These are phyloP conservation scores for Syzygium oleosum DNA, from an alignment of 345 rosid genomes.

Conservation along the genomic window DNA sequence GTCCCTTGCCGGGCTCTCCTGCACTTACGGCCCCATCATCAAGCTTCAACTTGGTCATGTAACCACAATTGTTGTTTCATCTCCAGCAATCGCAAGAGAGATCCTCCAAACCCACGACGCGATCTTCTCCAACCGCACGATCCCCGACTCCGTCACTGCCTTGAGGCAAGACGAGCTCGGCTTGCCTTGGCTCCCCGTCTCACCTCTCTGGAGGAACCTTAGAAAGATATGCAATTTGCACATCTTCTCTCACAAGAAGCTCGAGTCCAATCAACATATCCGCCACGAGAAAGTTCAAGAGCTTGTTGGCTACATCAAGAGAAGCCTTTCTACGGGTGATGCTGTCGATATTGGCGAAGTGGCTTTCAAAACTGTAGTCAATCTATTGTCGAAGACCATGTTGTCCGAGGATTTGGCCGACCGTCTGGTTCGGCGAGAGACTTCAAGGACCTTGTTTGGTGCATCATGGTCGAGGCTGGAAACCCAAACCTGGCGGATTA, in stretches of 20 bases:
- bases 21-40: constrained; percentile 27
- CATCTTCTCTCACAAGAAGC: constrained; percentile 4
- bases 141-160: constrained; percentile 7
- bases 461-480: constrained; percentile 13
- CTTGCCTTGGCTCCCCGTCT: background rate
- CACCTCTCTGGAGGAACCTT: constrained; percentile 10
- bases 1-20: constrained; percentile 24
- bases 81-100: constrained; percentile 15
- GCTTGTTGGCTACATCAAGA: constrained; percentile 8
- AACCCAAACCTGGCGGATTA: constrained; percentile 31
- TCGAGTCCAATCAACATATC: constrained; percentile 5
- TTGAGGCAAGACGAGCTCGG: background rate
- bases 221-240: constrained; percentile 8
- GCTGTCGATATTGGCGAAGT: constrained; percentile 18
- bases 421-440: constrained; percentile 1
- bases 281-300: constrained; percentile 1
- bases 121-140: constrained; percentile 6
- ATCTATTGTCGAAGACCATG: constrained; percentile 10
- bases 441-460: constrained; percentile 7
- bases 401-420: constrained; percentile 19
- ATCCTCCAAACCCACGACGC: constrained; percentile 20
- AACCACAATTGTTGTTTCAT: constrained; percentile 20
- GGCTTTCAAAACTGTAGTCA: constrained; percentile 13
- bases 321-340: constrained; percentile 8
- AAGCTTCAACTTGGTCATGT: constrained; percentile 21